Conservation (phyloP, 768 basidiomycete genomes). For the Serendipita indica region DNA sequence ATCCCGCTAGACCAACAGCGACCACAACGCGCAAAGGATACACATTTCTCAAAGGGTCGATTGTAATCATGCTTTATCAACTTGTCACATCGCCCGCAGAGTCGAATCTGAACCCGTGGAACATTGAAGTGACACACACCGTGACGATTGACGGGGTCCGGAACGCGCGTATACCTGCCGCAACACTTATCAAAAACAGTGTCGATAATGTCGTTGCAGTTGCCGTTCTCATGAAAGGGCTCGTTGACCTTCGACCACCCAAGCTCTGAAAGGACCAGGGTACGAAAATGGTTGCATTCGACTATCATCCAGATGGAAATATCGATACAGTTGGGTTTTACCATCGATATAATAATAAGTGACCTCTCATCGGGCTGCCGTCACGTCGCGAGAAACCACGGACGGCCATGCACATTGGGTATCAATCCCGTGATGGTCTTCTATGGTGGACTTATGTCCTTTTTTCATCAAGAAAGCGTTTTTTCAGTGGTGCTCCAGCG, state of each 20-base stretch:
- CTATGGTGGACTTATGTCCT: too few species aligned
- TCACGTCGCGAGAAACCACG: too few species aligned
- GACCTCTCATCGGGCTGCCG: too few species aligned
- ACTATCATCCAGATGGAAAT: too few species aligned
- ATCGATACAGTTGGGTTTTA: too few species aligned
- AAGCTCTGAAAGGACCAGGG: not conserved
- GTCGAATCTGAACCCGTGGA: not conserved
- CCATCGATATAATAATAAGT: too few species aligned
- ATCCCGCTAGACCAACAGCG: not conserved
- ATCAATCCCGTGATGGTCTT: too few species aligned
- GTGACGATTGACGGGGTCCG: not conserved
- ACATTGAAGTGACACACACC: not conserved
- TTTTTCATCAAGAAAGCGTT: too few species aligned
- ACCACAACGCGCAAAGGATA: conserved; percentile 1
- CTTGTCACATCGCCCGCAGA: not conserved
- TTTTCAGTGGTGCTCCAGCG: too few species aligned
- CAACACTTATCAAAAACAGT: not conserved
- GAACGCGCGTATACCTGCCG: not conserved
- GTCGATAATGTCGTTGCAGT: not conserved
- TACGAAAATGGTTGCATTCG: too few species aligned
- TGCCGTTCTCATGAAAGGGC: not conserved
- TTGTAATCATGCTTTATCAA: not conserved
- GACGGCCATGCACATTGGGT: too few species aligned
- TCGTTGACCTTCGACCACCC: not conserved
- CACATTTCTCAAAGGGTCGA: not conserved